Conservation (phyloP, 768 basidiomycete species). For the Kwoniella shandongensis region DNA sequence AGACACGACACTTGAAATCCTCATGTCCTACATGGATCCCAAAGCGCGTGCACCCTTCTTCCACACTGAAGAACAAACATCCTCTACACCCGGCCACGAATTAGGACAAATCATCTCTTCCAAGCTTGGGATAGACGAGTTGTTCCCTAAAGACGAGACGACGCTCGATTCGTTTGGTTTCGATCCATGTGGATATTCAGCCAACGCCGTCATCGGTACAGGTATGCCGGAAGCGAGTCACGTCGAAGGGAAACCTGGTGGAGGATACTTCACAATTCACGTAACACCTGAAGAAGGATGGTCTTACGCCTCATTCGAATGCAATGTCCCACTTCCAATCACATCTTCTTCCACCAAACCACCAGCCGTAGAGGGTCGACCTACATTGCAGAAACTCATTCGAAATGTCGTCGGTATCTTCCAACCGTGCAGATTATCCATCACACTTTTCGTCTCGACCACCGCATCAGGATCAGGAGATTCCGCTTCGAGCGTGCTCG, state of each 20-base stretch:
- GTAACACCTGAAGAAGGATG: constrained; percentile 97
- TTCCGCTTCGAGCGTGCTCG: constrained; percentile 45
- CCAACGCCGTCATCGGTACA: constrained; percentile 76
- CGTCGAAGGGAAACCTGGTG: constrained; percentile 55
- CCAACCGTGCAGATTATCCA: constrained; percentile 75
- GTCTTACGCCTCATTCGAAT: constrained; percentile 98
- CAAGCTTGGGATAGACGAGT: constrained; percentile 71
- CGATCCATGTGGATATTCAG: constrained; percentile 91
- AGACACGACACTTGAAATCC: constrained; percentile 95
- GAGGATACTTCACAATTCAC: constrained; percentile 97
- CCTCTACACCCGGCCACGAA: constrained; percentile 56
- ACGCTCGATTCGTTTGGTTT: constrained; percentile 91
- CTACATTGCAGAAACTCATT: constrained; percentile 76
- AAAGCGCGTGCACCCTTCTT: constrained; percentile 72
- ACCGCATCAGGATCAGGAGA: constrained; percentile 12
- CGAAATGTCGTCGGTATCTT: constrained; percentile 90
- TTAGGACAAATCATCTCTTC: constrained; percentile 62
- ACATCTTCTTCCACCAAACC: constrained; percentile 42
- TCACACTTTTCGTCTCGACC: constrained; percentile 81
- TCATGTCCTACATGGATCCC: constrained; percentile 87
- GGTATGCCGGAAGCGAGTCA: constrained; percentile 55
- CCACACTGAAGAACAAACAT: constrained; percentile 11
- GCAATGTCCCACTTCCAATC: constrained; percentile 72
- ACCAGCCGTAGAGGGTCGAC: constrained; percentile 55
- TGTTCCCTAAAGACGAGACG: constrained; percentile 77